Conservation (phyloP, 2,329 filamentous ascomycete genomes). For the Atkinsonella hypoxylon region DNA sequence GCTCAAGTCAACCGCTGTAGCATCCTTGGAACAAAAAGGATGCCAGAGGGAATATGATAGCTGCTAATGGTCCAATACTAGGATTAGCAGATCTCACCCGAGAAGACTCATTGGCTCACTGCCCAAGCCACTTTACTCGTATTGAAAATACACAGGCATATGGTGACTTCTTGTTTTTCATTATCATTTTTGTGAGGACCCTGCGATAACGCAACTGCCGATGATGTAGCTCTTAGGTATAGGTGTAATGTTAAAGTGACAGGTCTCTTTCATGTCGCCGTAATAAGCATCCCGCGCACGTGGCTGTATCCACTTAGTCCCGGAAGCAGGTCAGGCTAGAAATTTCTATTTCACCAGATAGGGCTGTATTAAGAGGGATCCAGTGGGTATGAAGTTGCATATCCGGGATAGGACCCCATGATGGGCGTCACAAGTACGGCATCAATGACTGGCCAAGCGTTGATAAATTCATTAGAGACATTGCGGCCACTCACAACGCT, state of each 20-base stretch:
- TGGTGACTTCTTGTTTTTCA: neutral
- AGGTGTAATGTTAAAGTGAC: neutral
- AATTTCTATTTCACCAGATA: neutral
- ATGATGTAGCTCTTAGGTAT: neutral
- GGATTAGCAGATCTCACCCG: neutral
- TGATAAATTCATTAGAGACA: no score
- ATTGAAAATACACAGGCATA: neutral
- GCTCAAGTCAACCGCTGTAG: neutral
- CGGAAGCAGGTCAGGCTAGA: neutral
- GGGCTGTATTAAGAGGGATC: neutral
- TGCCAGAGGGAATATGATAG: neutral
- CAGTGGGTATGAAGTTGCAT: neutral
- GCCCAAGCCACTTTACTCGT: neutral
- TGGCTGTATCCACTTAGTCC: neutral
- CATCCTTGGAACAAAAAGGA: neutral
- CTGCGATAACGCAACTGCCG: neutral
- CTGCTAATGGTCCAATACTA: neutral
- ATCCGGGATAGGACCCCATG: neutral
- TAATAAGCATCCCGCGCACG: neutral
- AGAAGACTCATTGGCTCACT: neutral
- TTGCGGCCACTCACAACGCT: neutral
- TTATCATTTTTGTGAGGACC: neutral
- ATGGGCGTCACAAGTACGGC: neutral
- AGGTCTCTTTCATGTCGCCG: neutral
- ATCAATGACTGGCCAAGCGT: neutral